Evolutionary conservation across 495 filamentous ascomycete genomes (phyloP), one percentile per base, ranked within the genome.

Genomic region (Tirmania nivea): DNA sequence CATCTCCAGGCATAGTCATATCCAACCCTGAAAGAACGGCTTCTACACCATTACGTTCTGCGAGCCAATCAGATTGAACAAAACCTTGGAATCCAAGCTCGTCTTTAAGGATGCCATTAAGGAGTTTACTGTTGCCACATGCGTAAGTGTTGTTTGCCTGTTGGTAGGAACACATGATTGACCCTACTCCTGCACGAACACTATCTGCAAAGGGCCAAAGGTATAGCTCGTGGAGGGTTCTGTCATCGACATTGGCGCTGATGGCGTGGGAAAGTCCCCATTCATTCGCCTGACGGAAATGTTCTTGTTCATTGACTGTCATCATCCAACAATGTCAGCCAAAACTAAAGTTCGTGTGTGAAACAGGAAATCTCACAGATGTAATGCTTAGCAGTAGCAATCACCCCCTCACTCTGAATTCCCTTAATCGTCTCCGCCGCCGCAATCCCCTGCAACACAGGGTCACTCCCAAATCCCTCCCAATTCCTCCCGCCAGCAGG

Each of bases 1-100:
- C 88, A 67, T 95, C 88, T 10, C 89, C 89, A 3, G 90, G 90
- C 89, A 95, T 95, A 11, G 76, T 84, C 85, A 94, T 87, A 65
- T 95, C 89, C n/a, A 96, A 69, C 1, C 89, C 89, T 19, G 86
- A 80, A 19, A 94, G 66, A 3, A 88, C 82, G 56, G 78, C 82
- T 14, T 75, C 75, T 0, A 94, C 82, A 21, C 88, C 87, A 21
- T 78, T 79, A 34, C 84, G 75, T 64, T 94, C 87, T 7, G 87
- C 89, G 6, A 92, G 74, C 89, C 89, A 96, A 65, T 96, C 89
- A 8, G 79, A 83, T 70, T 89, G 83, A 0, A 96, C 82, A 50
- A 92, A 95, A 0, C 89, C 89, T 57, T 94, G 88, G 63, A 96
- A 96, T 9, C 86, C 88, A 8, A 94, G 69, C 65, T 96, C 89